phyloP scores from a whole-genome alignment of 306 rosid genomes.

The Ceratonia siliqua region DNA sequence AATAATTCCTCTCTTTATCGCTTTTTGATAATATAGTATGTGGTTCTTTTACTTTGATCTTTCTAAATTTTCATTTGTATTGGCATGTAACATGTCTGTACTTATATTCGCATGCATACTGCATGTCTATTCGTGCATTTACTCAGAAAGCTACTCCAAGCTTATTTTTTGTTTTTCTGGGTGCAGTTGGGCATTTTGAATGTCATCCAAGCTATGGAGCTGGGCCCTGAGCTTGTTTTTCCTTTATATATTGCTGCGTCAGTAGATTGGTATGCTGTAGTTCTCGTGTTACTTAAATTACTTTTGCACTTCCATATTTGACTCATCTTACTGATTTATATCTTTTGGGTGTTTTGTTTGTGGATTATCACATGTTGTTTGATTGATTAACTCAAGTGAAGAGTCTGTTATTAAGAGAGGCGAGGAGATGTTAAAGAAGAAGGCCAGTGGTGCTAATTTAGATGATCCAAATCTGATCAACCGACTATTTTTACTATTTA shows the following conservation, averaged over 20 bases:
- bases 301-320: slow-evolving; percentile 16
- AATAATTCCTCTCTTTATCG: slow-evolving; percentile 3
- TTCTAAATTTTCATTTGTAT: slow-evolving; percentile 22
- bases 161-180: slow-evolving; percentile 36
- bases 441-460: slow-evolving; percentile 75
- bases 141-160: slow-evolving; percentile 15
- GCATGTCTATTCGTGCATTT: slow-evolving; percentile 21
- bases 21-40: background rate
- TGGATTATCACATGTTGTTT: slow-evolving; percentile 41
- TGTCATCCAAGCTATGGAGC: slow-evolving; percentile 79
- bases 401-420: slow-evolving; percentile 89
- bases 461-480: slow-evolving; percentile 76
- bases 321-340: slow-evolving; percentile 22
- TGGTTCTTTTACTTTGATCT: background rate
- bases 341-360: slow-evolving; percentile 38
- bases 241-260: slow-evolving; percentile 77
- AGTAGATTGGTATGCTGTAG: slow-evolving; percentile 67
- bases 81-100: slow-evolving; percentile 7
- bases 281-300: slow-evolving; percentile 25
- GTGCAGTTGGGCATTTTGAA: slow-evolving; percentile 95
- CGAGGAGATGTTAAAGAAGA: slow-evolving; percentile 96
- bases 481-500: slow-evolving; percentile 73
- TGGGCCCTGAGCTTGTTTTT: slow-evolving; percentile 80
- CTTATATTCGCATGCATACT: slow-evolving; percentile 14
- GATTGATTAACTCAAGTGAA: slow-evolving; percentile 71